phyloP scores from a whole-genome alignment of 257 asterid species.

The Pogostemon cablin region DNA sequence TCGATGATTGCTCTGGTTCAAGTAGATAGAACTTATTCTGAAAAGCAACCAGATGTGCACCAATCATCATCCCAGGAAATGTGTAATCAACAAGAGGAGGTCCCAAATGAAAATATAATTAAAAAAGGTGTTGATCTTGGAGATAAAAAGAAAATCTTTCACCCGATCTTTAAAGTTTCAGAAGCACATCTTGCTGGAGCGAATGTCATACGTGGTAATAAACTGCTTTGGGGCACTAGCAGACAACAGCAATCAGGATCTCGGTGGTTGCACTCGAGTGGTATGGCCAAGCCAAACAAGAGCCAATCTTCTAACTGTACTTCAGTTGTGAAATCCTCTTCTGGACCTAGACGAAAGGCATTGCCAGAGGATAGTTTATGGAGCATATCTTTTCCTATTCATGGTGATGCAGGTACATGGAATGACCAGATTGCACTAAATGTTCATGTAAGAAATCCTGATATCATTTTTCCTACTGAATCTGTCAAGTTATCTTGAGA shows the following conservation, averaged over 20 bases:
- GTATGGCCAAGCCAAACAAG: constrained; percentile 53
- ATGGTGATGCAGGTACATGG: constrained; percentile 49
- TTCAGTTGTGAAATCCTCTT: constrained; percentile 43
- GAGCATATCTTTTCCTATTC: constrained; percentile 61
- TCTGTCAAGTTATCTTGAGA: constrained; percentile 31
- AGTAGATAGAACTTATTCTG: constrained; percentile 46
- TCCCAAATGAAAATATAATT: constrained; percentile 26
- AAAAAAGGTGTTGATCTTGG: constrained; percentile 28
- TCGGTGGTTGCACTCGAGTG: constrained; percentile 79
- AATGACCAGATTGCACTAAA: constrained; percentile 51
- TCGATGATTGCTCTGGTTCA: constrained; percentile 68
- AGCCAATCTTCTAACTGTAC: constrained; percentile 40
- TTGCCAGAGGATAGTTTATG: constrained; percentile 52
- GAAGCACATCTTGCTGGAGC: constrained; percentile 67
- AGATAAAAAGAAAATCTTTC: constrained; percentile 23
- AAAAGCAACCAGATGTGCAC: constrained; percentile 20
- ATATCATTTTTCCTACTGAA: constrained; percentile 58
- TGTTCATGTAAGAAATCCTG: constrained; percentile 75
- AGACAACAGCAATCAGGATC: constrained; percentile 66
- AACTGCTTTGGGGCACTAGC: constrained; percentile 48
- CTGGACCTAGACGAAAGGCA: constrained; percentile 39
- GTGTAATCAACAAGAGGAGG: constrained; percentile 31
- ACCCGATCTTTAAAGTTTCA: constrained; percentile 53
- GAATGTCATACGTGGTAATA: constrained; percentile 39
- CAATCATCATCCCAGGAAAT: constrained; percentile 22